Evolutionary conservation across 495 filamentous ascomycete species (phyloP), one percentile per base, ranked within the genome.

Genomic region (Opeltia flavorubescens): DNA sequence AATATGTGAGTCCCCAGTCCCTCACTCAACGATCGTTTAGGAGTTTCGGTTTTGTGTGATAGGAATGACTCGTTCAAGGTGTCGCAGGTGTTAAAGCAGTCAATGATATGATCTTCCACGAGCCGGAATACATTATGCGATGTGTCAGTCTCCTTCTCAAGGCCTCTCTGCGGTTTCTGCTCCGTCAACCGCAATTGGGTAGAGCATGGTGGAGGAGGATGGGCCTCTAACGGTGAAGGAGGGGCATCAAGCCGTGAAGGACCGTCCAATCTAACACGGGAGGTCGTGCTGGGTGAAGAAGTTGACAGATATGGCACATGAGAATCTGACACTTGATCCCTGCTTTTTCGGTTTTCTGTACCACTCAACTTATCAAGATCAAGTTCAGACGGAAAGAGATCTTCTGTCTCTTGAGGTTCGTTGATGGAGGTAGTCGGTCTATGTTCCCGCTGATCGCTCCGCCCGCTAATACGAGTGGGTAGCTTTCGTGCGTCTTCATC

Each of bases 61-160:
- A 66, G 64, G 51, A 93, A 93, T 1, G 85, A 84, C 30, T 62
- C 63, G 56, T 94, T 93, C 7, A 95, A 62, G 57, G 74, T 80
- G 26, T 81, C 72, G 54, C 76, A 78, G 9, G 76, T 74, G 39
- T 73, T 78, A 55, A 94, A 84, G 44, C 75, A 77, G 17, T 56
- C 56, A 23, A 80, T 63, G 26, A 94, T 72, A 56, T 88, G 86
- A 45, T 85, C 81, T 60, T 94, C 87, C 38, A 94, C 57, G 18
- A 66, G 70, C 48, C 72, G 74, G 56, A 95, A 94, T 11, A 85
- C 68, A 18, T 50, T 49, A 21, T 58, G 44, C 8, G 51, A 55
- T 31, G 44, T 44, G 20, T 60, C 59, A n/a, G 34, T 30, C 13
- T 11, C 33, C 27, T 35, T 12, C 35, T 43, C 33, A 26, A 15